Base-by-base conservation (phyloP, 2,329 filamentous ascomycete species). In the Xylaria sp. region DNA sequence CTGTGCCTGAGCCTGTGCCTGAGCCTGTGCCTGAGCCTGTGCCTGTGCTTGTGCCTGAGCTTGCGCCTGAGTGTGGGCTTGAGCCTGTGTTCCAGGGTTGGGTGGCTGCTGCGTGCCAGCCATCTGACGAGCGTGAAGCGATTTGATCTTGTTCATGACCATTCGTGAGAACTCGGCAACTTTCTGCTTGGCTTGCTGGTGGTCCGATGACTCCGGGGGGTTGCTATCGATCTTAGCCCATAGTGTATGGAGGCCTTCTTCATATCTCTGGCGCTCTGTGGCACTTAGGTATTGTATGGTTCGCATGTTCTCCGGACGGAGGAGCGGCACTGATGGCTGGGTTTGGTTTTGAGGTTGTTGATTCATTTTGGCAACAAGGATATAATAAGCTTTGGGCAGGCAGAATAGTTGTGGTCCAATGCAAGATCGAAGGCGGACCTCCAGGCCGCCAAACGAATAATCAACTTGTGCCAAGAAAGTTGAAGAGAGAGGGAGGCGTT, bases 81-180 rank as follows among this genome's bases (percentile, higher is more conserved):
- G 65, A 17, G 56, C 61, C 42, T 68, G 66, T 54, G 54, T 42
- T 33, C 20, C 48, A 33, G 59, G 68, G 15, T 48, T 60, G 1
- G 56, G 6, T 33, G 56, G 63, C 23, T 68, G 69, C 28, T 66
- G 42, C 28, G 53, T 10, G 26, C 46, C 59, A 36, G 49, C 36
- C 65, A 71, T 67, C 4, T 49, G 58, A 6, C 69, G 72, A 59
- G 77, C 75, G 60, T 85, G 82, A 3, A 77, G 49, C 9, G 31
- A 69, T 28, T 70, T 72, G 5, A 88, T 82, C 77, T 89, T 90
- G 0, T 77, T 77, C 3, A 83, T 78, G 2, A 91, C 81, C 78
- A 88, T 88, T 51, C 83, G 83, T 0, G 88, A 88, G 74, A 91
- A 90, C 9, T 90, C 87, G 6, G 80, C 77, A 26, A 91, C 86